Percentiles rank a stretch among this genome's conserved stretches.
Evolutionary conservation across 2,329 filamentous ascomycete genomes (phyloP).

Genomic region (Xylaria sp.): DNA sequence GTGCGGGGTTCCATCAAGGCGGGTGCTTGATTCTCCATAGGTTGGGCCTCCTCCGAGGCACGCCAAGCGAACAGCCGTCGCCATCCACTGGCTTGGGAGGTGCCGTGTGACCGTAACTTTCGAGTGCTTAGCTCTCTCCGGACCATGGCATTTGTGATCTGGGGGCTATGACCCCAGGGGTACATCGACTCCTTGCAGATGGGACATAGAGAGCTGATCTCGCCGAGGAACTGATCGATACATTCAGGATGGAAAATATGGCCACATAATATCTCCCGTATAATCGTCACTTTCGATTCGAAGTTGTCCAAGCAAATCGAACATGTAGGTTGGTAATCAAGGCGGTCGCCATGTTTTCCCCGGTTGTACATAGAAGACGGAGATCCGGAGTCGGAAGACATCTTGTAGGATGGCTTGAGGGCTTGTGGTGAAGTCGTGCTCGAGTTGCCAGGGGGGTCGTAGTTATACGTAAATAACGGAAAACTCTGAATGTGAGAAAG

Average conservation of each 20-base stretch:
- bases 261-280: constrained; percentile 80
- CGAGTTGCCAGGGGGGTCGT: constrained; percentile 41
- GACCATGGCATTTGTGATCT: constrained; percentile 81
- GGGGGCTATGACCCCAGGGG: constrained; percentile 60
- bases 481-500: constrained; percentile 64
- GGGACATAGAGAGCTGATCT: constrained; percentile 81
- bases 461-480: constrained; percentile 71
- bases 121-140: constrained; percentile 68
- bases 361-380: constrained; percentile 13
- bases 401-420: constrained; percentile 21
- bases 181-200: constrained; percentile 83
- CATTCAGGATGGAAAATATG: constrained; percentile 94
- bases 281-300: constrained; percentile 60
- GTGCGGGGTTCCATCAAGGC: constrained; percentile 18
- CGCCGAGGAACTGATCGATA: constrained; percentile 75
- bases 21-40: constrained; percentile 15
- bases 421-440: constrained; percentile 36
- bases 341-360: constrained; percentile 37
- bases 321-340: constrained; percentile 72
- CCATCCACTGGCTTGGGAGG: constrained; percentile 35
- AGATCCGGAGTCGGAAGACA: constrained; percentile 10
- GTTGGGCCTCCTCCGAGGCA: constrained; percentile 21
- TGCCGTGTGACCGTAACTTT: constrained; percentile 49
- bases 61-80: constrained; percentile 24
- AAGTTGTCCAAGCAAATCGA: constrained; percentile 88